Evolutionary conservation across 2,329 filamentous ascomycete species (phyloP).

Genomic region (Penicillium olsonii): DNA sequence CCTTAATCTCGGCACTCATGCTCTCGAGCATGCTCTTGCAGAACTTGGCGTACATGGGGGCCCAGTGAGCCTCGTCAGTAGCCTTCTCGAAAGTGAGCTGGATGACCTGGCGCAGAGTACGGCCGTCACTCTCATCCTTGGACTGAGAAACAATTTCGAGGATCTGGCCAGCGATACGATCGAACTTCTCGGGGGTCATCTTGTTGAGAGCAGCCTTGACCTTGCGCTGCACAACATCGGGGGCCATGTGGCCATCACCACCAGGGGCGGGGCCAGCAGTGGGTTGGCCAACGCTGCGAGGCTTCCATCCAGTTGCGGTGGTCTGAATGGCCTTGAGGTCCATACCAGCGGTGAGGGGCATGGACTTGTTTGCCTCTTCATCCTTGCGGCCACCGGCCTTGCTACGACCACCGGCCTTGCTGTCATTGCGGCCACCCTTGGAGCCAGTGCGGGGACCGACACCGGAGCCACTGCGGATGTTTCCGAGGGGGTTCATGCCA

Average conservation of each 20-base stretch:
- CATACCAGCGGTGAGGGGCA: constrained; percentile 84
- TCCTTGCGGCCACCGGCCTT: constrained; percentile 59
- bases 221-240: constrained; percentile 95
- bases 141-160: constrained; percentile 90
- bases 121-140: constrained; percentile 90
- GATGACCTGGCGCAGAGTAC: constrained; percentile 94
- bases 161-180: constrained; percentile 91
- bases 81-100: constrained; percentile 99
- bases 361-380: constrained; percentile 74
- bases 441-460: constrained; percentile 55
- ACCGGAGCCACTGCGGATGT: constrained; percentile 4
- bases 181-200: constrained; percentile 99
- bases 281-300: constrained; percentile 64
- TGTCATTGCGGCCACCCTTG: constrained; percentile 32
- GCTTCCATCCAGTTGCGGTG: constrained; percentile 84
- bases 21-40: constrained; percentile 94
- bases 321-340: constrained; percentile 78
- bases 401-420: constrained; percentile 35
- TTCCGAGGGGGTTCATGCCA: constrained; percentile 51
- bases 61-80: constrained; percentile 97
- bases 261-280: constrained; percentile 51
- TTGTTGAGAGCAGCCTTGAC: constrained; percentile 98
- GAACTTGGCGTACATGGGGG: constrained; percentile 98
- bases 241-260: constrained; percentile 68
- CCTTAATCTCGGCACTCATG: constrained; percentile 92